Percentiles rank a stretch among this genome's conserved stretches.
Evolutionary conservation across 371 early-diverging fungal species (phyloP).

Genomic region (Lichtheimia hyalospora): DNA sequence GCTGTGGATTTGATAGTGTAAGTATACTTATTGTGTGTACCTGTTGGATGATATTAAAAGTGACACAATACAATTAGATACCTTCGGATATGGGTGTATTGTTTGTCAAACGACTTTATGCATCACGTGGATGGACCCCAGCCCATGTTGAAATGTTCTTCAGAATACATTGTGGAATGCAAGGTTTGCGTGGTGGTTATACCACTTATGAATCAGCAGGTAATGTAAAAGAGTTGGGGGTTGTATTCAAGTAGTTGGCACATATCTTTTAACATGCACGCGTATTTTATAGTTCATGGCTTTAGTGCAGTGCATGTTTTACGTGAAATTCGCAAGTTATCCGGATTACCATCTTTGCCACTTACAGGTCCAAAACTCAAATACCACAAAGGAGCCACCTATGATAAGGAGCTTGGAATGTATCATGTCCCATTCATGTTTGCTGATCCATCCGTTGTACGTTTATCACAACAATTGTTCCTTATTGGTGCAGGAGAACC

Average conservation of each 20-base stretch:
- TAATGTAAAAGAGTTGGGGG: constrained; percentile 14
- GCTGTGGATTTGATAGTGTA: constrained; percentile 91
- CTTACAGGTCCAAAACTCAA: constrained; percentile 39
- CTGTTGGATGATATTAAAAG: not conserved
- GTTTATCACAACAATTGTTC: constrained; percentile 56
- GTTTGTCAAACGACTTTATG: constrained; percentile 51
- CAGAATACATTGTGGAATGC: constrained; percentile 43
- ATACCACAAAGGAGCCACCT: constrained; percentile 38
- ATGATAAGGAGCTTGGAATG: constrained; percentile 47
- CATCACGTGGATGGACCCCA: constrained; percentile 42
- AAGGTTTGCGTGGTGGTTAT: constrained; percentile 57
- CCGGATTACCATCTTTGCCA: constrained; percentile 46
- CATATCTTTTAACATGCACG: too few species aligned
- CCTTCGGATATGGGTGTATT: constrained; percentile 65
- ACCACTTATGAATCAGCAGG: constrained; percentile 65
- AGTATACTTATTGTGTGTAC: constrained; percentile 45
- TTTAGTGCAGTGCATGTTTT: constrained; percentile 52
- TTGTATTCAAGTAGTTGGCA: too few species aligned
- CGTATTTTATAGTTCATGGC: constrained; percentile 42
- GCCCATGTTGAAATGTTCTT: constrained; percentile 67
- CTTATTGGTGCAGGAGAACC: constrained; percentile 32
- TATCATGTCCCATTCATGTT: constrained; percentile 62
- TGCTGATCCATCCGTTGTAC: constrained; percentile 61
- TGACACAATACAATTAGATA: constrained; percentile 31
- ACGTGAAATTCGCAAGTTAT: constrained; percentile 55